Evolutionary conservation across 202 grass and related monocot species (phyloP), one percentile per base, ranked within the genome.

Genomic region (Schoenoplectus triqueter): DNA sequence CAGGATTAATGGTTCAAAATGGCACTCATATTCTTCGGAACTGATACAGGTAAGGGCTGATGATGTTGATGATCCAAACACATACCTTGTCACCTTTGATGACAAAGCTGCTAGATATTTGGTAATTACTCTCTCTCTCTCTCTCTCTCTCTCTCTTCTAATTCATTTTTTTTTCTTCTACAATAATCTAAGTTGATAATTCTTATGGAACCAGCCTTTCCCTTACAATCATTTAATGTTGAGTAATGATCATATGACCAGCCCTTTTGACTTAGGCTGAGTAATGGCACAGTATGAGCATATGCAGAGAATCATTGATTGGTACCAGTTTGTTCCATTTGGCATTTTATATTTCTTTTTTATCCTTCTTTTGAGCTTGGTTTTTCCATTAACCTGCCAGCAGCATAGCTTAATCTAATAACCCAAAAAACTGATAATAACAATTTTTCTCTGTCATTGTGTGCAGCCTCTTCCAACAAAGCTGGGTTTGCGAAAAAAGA

Each of bases 401-500:
- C 72, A 2, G 85, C 73, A 80, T 74, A 6, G 20, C 22, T 66
- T 86, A 40, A 50, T 21, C 5, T 72, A 74, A 61, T 19, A 44
- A 79, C 54, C 75, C 10, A 61, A 79, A 45, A 18, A 60, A 79
- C 42, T 40, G n/a, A 73, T 55, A 10, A 44, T 60, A 69, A 82
- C 49, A 51, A 20, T 47, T 64, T 0, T 60, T 54, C 81, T 61
- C 82, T 83, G 64, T 87, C 21, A 80, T 45, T 66, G 57, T 65
- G 31, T 88, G 82, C 88, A 99, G 96, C 93, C 96, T 88, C 87
- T 99, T 19, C 88, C 93, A 72, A 99, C 93, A 82, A 99, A 99
- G 86, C 82, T 99, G 91, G 87, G 88, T 69, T 90, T 99, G 76
- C 96, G 95, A 89, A 99, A 95, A 87, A 95, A 95, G 72, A 95